phyloP scores from a whole-genome alignment of 257 asterid species.

The Cruciata laevipes region DNA sequence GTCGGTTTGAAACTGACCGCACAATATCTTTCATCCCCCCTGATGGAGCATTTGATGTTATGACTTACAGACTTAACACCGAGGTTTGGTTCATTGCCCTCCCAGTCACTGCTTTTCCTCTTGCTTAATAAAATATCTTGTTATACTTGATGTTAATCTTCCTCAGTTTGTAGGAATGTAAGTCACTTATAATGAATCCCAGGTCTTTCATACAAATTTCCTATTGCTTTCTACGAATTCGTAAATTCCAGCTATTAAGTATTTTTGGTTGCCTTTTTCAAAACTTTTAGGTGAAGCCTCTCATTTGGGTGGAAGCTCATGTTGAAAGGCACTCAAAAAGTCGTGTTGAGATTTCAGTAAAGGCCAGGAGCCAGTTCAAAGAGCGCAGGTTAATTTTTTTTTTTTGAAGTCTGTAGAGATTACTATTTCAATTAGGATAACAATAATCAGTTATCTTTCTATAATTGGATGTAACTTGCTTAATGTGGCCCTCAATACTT shows the following conservation, averaged over 20 bases:
- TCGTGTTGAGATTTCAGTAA: conserved; percentile 38
- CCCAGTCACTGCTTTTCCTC: neutral
- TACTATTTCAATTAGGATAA: neutral
- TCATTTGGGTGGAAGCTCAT: conserved; percentile 56
- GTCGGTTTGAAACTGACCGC: conserved; percentile 49
- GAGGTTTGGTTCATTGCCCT: conserved; percentile 25
- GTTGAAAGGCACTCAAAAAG: conserved; percentile 49
- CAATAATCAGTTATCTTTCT: no score
- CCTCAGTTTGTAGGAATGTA: neutral
- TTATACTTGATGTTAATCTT: neutral
- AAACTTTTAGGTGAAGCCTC: conserved; percentile 42
- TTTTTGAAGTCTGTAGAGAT: neutral
- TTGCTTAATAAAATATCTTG: neutral
- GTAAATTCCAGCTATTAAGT: neutral
- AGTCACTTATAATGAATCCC: neutral
- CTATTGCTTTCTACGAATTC: neutral
- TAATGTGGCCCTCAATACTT: neutral
- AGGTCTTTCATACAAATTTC: neutral
- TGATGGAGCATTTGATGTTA: conserved; percentile 50
- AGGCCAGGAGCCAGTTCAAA: conserved; percentile 57
- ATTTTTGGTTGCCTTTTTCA: neutral
- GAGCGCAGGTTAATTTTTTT: conserved; percentile 41
- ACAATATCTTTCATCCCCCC: conserved; percentile 54
- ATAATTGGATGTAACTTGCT: neutral
- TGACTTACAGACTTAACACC: conserved; percentile 51